Conservation (phyloP, 306 rosid species). For the Mimosa pudica region DNA sequence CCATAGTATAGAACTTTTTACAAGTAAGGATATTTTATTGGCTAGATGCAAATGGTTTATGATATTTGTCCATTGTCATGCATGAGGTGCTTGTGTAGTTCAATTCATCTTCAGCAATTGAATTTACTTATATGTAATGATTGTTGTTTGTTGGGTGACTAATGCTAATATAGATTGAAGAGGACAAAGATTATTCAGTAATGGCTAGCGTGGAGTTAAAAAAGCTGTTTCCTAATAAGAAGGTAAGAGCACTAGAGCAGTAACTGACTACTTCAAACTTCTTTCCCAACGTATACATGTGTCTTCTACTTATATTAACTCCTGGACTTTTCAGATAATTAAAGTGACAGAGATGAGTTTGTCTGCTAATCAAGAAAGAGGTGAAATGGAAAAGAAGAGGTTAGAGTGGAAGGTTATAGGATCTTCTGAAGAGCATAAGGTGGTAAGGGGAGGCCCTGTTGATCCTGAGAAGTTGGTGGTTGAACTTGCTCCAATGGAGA, state of each 20-base stretch:
- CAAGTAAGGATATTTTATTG: not conserved
- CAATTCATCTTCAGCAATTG: constrained; percentile 6
- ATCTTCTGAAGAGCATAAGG: constrained; percentile 51
- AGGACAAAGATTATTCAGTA: constrained; percentile 77
- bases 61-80: constrained; percentile 16
- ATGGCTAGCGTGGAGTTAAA: constrained; percentile 68
- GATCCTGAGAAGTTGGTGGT: constrained; percentile 68
- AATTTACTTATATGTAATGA: constrained; percentile 16
- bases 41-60: constrained; percentile 11
- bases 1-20: not conserved
- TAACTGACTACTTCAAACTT: not conserved
- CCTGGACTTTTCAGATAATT: constrained; percentile 51
- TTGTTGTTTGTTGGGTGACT: constrained; percentile 35
- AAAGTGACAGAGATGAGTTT: constrained; percentile 75
- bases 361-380: constrained; percentile 87
- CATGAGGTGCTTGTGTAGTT: constrained; percentile 4
- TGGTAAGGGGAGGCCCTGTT: constrained; percentile 69
- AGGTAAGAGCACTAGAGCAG: constrained; percentile 47
- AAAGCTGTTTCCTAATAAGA: constrained; percentile 70
- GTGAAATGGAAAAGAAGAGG: constrained; percentile 72
- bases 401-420: constrained; percentile 75
- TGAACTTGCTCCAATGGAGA: constrained; percentile 86
- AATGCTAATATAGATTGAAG: constrained; percentile 57
- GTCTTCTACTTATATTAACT: constrained; percentile 15
- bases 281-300: not conserved